Evolutionary conservation across 78 protist genomes (phyloP), one percentile per base, ranked within the genome.

Genomic region (Speleostelium caveatum): DNA sequence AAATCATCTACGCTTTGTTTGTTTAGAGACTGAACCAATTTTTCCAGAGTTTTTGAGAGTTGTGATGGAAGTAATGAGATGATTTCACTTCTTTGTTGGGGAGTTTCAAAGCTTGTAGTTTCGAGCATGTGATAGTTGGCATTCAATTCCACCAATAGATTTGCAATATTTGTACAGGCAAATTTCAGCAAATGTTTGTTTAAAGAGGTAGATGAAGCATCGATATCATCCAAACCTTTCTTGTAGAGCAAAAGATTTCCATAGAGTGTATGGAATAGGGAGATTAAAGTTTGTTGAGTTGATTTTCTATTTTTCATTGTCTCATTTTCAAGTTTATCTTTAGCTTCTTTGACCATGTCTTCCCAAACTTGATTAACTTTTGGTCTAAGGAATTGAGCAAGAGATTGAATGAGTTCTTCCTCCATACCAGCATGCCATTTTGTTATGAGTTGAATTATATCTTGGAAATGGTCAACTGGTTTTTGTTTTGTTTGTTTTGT

Each of bases 381-480:
- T 21, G 94, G 94, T 60, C 94, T 58, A 28, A 88, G 77, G 38
- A 71, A 78, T 61, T 75, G 85, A 21, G 79, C 42, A 26, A 88
- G 42, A 3, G 67, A 39, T 78, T 88, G 76, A 35, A 75, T 53
- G 8, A 88, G 41, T 36, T 88, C 94, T 14, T 67, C 87, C 22
- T 76, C 87, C 86, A 88, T 88, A 62, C 51, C 61, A 26, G 65
- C 94, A 73, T 62, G 63, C 73, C 77, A 76, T 42, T 73, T 88
- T n/a, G 42, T 51, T 28, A 88, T 39, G 17, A 71, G 39, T 60
- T 83, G 79, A 30, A 59, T 69, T 28, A 83, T 83, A 24, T 78
- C 91, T 83, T 73, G 53, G 12, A 69, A 59, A 69, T 83, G 91
- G 69, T 83, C 91, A 56, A 83, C 51, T 83, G 33, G 28, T 32